Percentiles rank a stretch among this genome's conserved stretches.
These are phyloP conservation scores for Phlyctochytrium arcticum DNA, from an alignment of 192 early-diverging fungal genomes.

Conservation along the genomic window DNA sequence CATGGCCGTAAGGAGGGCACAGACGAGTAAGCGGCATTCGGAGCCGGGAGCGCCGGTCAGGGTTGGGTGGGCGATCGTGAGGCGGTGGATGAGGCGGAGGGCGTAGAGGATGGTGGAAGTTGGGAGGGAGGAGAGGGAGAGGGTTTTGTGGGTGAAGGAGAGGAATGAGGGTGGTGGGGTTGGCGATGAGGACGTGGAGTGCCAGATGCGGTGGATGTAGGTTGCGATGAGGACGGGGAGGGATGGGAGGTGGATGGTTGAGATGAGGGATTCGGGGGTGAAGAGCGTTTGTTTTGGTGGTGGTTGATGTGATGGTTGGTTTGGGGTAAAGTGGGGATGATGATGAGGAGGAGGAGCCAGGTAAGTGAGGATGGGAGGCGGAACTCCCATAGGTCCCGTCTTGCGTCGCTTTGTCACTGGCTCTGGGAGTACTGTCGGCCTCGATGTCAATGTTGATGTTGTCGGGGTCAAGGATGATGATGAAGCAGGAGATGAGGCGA, in stretches of 20 bases:
- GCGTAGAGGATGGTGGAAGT: constrained; percentile 60
- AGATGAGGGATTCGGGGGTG: constrained; percentile 4
- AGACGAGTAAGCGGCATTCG: constrained; percentile 79
- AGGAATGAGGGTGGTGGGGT: constrained; percentile 32
- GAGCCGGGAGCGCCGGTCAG: constrained; percentile 63
- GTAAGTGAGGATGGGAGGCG: no score
- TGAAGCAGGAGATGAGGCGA: no score
- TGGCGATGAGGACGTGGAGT: constrained; percentile 4
- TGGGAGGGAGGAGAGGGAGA: constrained; percentile 58
- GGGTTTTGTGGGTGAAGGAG: constrained; percentile 48
- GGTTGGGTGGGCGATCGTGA: constrained; percentile 51
- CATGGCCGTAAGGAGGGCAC: constrained; percentile 81
- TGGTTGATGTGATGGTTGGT: constrained; percentile 3
- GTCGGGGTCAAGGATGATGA: no score
- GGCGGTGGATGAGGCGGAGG: constrained; percentile 60
- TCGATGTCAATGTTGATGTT: no score
- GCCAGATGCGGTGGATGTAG: constrained; percentile 27
- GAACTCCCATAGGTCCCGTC: no score
- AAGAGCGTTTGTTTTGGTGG: no score
- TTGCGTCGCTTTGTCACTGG: no score
- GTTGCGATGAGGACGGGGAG: constrained; percentile 21
- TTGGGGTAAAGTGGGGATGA: not conserved
- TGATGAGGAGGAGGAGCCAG: no score
- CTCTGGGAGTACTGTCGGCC: no score
- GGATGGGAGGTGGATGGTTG: constrained; percentile 2